Evolutionary conservation across 2,329 filamentous ascomycete genomes (phyloP).

Genomic region (Capronia americana): DNA sequence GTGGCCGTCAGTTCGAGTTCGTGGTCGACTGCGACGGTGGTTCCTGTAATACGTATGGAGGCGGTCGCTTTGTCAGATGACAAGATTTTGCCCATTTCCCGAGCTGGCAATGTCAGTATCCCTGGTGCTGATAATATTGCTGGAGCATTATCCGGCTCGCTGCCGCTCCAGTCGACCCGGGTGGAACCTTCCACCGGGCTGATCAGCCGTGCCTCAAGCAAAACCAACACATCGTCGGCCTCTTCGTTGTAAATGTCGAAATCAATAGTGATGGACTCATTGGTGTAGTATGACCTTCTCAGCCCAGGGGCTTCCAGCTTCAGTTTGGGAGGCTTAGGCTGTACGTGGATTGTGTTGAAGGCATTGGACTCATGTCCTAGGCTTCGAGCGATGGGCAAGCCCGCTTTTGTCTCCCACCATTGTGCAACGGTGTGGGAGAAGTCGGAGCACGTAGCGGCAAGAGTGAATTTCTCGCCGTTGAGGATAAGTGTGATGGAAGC

Average conservation of each 20-base stretch:
- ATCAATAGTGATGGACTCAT: conserved; percentile 73
- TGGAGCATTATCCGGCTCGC: conserved; percentile 41
- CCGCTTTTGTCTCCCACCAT: conserved; percentile 53
- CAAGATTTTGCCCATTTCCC: conserved; percentile 40
- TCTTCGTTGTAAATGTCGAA: conserved; percentile 82
- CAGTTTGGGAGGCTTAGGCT: conserved; percentile 91
- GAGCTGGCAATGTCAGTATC: conserved; percentile 20
- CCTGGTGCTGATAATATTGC: conserved; percentile 33
- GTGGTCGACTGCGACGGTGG: conserved; percentile 62
- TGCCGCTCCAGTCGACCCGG: conserved; percentile 55
- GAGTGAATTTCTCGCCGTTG: conserved; percentile 68
- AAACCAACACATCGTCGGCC: conserved; percentile 75
- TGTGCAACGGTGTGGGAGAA: conserved; percentile 44
- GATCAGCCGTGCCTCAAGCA: conserved; percentile 71
- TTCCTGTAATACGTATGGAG: conserved; percentile 58
- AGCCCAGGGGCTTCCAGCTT: conserved; percentile 71
- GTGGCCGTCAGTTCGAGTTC: conserved; percentile 74
- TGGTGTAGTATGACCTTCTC: conserved; percentile 78
- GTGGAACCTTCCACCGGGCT: conserved; percentile 60
- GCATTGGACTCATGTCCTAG: conserved; percentile 56
- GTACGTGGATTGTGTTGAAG: conserved; percentile 67
- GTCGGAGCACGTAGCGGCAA: conserved; percentile 68
- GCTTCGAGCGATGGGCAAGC: conserved; percentile 46
- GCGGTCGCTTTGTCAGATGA: conserved; percentile 44
- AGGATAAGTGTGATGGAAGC: conserved; percentile 68